Evolutionary conservation across 2,329 filamentous ascomycete species (phyloP).

Genomic region (Aphanocladium album): DNA sequence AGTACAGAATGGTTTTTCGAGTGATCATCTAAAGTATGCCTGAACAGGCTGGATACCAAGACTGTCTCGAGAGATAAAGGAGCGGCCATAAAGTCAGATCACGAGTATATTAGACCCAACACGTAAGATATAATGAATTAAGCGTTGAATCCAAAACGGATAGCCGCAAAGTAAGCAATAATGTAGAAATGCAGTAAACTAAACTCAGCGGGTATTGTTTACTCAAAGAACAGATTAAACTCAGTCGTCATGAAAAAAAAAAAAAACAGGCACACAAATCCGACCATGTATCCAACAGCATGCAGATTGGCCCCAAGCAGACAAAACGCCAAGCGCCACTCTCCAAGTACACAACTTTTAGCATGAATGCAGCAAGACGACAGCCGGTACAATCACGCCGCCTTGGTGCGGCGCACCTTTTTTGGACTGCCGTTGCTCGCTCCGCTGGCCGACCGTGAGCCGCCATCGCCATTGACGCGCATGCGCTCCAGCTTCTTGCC

Average conservation of each 20-base stretch:
- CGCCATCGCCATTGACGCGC: slow-evolving; percentile 38
- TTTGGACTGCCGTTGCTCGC: slow-evolving; percentile 42
- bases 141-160: not conserved
- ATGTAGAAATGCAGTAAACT: slow-evolving; percentile 2
- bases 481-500: slow-evolving; percentile 47
- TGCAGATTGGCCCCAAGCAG: not conserved
- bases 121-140: not conserved
- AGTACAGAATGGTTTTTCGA: no score
- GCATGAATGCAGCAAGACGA: not conserved
- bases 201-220: slow-evolving; percentile 8
- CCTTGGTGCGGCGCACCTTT: slow-evolving; percentile 41
- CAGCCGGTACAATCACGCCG: not conserved
- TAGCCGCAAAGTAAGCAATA: not conserved
- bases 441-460: slow-evolving; percentile 20
- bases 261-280: not conserved
- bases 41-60: no score
- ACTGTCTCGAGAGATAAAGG: slow-evolving; percentile 13
- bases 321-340: slow-evolving; percentile 5
- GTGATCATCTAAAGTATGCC: no score
- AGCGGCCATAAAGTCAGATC: slow-evolving; percentile 2
- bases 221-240: not conserved
- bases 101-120: no score
- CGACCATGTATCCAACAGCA: not conserved
- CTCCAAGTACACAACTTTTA: not conserved
- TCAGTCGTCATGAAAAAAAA: not conserved